Percentiles rank a stretch among this genome's conserved stretches.
phyloP scores from a whole-genome alignment of 192 early-diverging fungal species.

The Podila minutissima region DNA sequence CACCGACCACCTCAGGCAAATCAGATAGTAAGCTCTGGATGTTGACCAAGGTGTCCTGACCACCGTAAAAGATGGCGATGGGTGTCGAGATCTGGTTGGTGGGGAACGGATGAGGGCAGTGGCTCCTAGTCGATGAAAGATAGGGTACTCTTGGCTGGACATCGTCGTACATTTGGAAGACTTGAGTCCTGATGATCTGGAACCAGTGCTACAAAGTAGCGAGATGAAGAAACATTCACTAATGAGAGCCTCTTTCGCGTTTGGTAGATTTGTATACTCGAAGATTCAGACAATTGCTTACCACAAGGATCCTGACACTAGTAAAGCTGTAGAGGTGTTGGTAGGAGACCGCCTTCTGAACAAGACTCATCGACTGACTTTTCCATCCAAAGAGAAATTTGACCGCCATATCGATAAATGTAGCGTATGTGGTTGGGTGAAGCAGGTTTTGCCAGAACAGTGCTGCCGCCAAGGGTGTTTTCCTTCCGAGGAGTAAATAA shows the following conservation, averaged over 20 bases:
- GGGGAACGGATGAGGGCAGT: slow-evolving; percentile 76
- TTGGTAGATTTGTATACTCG: not conserved
- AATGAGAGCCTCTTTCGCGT: not conserved
- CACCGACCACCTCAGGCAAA: slow-evolving; percentile 64
- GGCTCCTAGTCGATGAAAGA: slow-evolving; percentile 56
- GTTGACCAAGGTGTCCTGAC: slow-evolving; percentile 85
- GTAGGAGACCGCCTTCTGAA: slow-evolving; percentile 83
- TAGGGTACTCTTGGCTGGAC: slow-evolving; percentile 62
- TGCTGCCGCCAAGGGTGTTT: slow-evolving; percentile 77
- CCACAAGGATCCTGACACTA: slow-evolving; percentile 90
- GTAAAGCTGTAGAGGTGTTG: slow-evolving; percentile 90
- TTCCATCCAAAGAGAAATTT: slow-evolving; percentile 89
- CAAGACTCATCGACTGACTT: slow-evolving; percentile 69
- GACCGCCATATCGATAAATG: slow-evolving; percentile 75
- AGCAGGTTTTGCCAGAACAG: slow-evolving; percentile 89
- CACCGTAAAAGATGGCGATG: slow-evolving; percentile 93
- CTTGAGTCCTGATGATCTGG: slow-evolving; percentile 89
- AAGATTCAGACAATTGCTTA: slow-evolving; percentile 29
- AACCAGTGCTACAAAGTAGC: slow-evolving; percentile 80
- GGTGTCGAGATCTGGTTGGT: slow-evolving; percentile 84
- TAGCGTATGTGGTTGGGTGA: slow-evolving; percentile 76
- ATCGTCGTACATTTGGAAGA: slow-evolving; percentile 96
- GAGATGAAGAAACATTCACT: not conserved
- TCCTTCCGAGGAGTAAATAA: slow-evolving; percentile 90
- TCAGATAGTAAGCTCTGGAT: slow-evolving; percentile 65